These are phyloP conservation scores for Barnettozyma siamensis DNA, from an alignment of 805 yeast species.

Conservation along the genomic window DNA sequence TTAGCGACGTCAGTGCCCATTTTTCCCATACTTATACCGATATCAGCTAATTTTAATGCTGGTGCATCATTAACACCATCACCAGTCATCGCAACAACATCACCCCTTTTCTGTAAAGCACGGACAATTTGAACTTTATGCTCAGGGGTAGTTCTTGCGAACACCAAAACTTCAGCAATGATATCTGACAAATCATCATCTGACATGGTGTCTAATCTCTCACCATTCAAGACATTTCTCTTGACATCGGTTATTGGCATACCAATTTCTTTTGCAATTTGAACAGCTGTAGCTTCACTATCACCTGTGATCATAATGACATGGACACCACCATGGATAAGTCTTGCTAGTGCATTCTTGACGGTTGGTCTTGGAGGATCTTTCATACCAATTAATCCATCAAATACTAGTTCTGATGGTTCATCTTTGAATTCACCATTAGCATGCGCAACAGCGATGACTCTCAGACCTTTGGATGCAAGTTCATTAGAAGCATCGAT, in stretches of 20 bases:
- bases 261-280: conserved; percentile 86
- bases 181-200: conserved; percentile 70
- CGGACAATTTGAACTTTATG: conserved; percentile 86
- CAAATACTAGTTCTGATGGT: conserved; percentile 61
- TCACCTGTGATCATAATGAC: conserved; percentile 99
- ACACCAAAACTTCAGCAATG: conserved; percentile 77
- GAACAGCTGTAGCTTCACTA: conserved; percentile 77
- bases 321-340: conserved; percentile 90
- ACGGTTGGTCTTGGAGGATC: conserved; percentile 97
- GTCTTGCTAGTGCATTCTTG: conserved; percentile 60
- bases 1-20: conserved; percentile 98
- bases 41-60: conserved; percentile 93
- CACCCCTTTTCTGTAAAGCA: conserved; percentile 86
- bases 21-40: conserved; percentile 90
- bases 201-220: conserved; percentile 65
- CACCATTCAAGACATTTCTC: conserved; percentile 77
- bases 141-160: conserved; percentile 94
- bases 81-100: conserved; percentile 98
- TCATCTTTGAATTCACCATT: conserved; percentile 33
- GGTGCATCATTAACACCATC: conserved; percentile 99
- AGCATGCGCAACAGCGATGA: conserved; percentile 70
- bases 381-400: conserved; percentile 91
- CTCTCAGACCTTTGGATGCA: conserved; percentile 83
- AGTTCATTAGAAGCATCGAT: conserved; percentile 51
- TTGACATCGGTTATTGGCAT: conserved; percentile 65